A percentile compares a stretch with the other conserved stretches of the same genome.
Conservation (phyloP, 140 eudicot species). For the Oenanthe javanica region DNA sequence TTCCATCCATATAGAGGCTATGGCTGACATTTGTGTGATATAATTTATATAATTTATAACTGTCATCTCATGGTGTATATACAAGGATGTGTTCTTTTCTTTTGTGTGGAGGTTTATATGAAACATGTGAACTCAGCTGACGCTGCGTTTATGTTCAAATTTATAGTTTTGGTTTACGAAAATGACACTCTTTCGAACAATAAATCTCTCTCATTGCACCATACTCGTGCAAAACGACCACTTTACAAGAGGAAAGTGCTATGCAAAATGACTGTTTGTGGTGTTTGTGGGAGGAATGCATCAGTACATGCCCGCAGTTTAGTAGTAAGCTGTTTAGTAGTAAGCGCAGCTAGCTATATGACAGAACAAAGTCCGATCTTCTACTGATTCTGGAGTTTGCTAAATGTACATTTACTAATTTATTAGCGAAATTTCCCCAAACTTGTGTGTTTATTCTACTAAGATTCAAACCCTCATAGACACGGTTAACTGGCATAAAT, state of each 20-base stretch:
- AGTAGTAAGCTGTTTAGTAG: neutral
- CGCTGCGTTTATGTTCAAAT: neutral
- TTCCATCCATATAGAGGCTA: too few species aligned
- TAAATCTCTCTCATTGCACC: neutral
- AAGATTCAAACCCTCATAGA: neutral
- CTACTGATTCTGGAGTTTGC: too few species aligned
- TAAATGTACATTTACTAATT: too few species aligned
- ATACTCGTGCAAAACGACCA: neutral
- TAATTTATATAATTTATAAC: neutral
- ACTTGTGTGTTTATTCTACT: neutral
- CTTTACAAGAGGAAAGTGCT: neutral
- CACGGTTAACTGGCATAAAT: neutral
- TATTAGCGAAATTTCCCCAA: too few species aligned
- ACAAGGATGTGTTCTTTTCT: neutral
- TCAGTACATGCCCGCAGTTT: neutral
- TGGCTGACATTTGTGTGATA: neutral
- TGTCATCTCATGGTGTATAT: neutral
- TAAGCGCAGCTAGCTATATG: too few species aligned
- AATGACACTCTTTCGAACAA: neutral
- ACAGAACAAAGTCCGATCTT: too few species aligned
- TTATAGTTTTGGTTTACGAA: too few species aligned
- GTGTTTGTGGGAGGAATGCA: neutral
- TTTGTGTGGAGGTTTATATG: neutral
- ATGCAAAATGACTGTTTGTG: neutral
- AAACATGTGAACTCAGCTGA: neutral